These are phyloP conservation scores for Syzygium jambos DNA, from an alignment of 345 rosid genomes.

Conservation along the genomic window DNA sequence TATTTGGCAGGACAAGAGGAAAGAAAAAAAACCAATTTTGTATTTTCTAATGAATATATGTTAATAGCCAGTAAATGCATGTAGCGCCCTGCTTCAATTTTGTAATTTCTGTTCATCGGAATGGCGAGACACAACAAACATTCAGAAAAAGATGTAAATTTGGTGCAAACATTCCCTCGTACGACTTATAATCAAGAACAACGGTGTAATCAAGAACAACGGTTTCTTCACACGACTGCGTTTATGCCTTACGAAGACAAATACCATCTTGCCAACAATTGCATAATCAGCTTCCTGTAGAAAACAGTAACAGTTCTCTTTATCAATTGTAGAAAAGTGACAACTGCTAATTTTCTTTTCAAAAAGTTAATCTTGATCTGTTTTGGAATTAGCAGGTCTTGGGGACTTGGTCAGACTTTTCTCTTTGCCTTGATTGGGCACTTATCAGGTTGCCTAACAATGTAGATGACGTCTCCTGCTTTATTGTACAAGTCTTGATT, in stretches of 20 bases:
- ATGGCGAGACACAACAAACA: background rate
- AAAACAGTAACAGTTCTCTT: background rate
- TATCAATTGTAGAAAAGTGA: background rate
- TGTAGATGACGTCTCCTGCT: conserved; percentile 74
- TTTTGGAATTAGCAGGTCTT: background rate
- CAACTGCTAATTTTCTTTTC: background rate
- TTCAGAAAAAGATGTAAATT: background rate
- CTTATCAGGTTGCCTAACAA: conserved; percentile 65
- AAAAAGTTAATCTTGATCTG: background rate
- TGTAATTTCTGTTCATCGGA: background rate
- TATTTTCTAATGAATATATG: background rate
- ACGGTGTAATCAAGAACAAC: background rate
- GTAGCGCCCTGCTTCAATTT: background rate
- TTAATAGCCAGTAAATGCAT: background rate
- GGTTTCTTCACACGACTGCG: background rate
- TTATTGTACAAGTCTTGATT: conserved; percentile 51
- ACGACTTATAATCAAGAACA: background rate
- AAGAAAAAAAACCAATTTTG: background rate
- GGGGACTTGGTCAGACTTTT: background rate
- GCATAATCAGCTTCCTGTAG: background rate
- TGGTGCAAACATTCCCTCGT: background rate
- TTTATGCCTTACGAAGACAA: background rate
- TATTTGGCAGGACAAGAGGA: background rate
- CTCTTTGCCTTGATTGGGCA: conserved; percentile 21
- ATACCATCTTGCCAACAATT: background rate